phyloP scores from a whole-genome alignment of 495 filamentous ascomycete species.

The Letharia lupina region DNA sequence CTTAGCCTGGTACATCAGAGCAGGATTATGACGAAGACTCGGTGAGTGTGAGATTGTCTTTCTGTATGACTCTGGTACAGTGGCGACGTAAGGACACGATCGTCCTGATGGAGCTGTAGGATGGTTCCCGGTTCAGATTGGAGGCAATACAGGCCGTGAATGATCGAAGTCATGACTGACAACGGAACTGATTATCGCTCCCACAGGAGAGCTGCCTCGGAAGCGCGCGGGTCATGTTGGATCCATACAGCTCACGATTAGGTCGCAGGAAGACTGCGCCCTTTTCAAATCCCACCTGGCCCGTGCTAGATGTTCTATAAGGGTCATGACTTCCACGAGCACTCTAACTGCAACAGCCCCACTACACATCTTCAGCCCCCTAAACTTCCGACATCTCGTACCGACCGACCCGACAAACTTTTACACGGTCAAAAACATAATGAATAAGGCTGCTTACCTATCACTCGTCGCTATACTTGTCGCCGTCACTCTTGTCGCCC shows the following conservation, averaged over 20 bases:
- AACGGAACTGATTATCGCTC: not conserved
- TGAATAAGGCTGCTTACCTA: not conserved
- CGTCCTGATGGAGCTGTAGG: not conserved
- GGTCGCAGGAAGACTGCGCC: not conserved
- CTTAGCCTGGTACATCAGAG: not conserved
- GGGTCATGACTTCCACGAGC: not conserved
- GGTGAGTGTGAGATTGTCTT: not conserved
- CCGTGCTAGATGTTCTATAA: slow-evolving; percentile 1
- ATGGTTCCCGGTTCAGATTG: not conserved
- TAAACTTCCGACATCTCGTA: not conserved
- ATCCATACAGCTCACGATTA: not conserved
- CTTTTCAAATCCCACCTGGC: not conserved
- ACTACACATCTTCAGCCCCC: not conserved
- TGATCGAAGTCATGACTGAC: not conserved
- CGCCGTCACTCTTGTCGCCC: not conserved
- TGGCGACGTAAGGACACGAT: not conserved
- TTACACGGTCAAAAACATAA: not conserved
- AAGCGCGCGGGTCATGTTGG: slow-evolving; percentile 1
- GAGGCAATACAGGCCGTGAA: not conserved
- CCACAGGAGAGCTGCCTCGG: not conserved
- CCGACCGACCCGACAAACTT: not conserved
- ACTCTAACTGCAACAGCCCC: not conserved
- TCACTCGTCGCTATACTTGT: not conserved
- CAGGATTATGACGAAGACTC: not conserved
- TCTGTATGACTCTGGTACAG: not conserved